Conservation (phyloP, 768 basidiomycete genomes). For the Boletus tomentosulus region DNA sequence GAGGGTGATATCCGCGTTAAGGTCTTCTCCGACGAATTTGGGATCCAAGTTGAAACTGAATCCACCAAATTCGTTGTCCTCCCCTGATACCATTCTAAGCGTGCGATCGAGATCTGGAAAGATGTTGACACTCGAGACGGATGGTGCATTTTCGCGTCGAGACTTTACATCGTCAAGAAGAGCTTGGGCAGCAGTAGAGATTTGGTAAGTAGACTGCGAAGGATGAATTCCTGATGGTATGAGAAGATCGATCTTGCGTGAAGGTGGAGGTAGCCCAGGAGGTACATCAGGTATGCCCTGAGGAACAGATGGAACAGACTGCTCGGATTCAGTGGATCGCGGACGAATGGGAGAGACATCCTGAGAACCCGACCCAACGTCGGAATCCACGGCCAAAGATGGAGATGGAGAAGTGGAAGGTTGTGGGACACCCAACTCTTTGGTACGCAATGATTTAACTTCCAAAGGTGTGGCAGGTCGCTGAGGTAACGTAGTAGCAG, state of each 20-base stretch:
- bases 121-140: slow-evolving; percentile 46
- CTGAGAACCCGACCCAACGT: slow-evolving; percentile 40
- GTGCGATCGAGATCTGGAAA: slow-evolving; percentile 92
- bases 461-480: slow-evolving; percentile 45
- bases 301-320: slow-evolving; percentile 38
- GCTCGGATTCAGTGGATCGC: slow-evolving; percentile 36
- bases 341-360: slow-evolving; percentile 41
- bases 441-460: slow-evolving; percentile 36
- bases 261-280: slow-evolving; percentile 43
- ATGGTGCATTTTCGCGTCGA: slow-evolving; percentile 56
- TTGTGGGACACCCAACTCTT: slow-evolving; percentile 39
- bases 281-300: slow-evolving; percentile 52
- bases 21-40: slow-evolving; percentile 51
- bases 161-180: slow-evolving; percentile 80
- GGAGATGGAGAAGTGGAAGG: slow-evolving; percentile 41
- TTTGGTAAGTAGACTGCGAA: slow-evolving; percentile 65
- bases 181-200: slow-evolving; percentile 81
- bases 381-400: slow-evolving; percentile 49
- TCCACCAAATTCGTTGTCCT: slow-evolving; percentile 56
- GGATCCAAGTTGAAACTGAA: slow-evolving; percentile 89
- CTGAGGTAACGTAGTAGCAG: slow-evolving; percentile 32
- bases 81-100: slow-evolving; percentile 63
- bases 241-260: slow-evolving; percentile 49
- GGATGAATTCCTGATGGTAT: slow-evolving; percentile 39
- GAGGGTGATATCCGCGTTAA: slow-evolving; percentile 40